phyloP scores from a whole-genome alignment of 129 eudicot genomes.

The Heracleum sosnowskyi region DNA sequence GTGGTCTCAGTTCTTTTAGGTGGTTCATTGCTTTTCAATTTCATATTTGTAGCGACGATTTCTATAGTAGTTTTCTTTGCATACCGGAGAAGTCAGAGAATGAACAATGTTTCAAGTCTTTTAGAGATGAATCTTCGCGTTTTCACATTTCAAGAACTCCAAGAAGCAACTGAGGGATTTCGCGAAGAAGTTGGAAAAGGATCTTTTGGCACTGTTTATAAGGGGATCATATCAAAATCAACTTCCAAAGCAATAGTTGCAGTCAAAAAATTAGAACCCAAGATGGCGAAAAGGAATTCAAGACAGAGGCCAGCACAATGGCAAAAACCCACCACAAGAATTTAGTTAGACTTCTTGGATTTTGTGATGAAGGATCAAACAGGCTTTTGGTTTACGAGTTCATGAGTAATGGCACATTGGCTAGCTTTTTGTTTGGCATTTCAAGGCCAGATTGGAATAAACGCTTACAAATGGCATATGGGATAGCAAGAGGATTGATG shows the following conservation, averaged over 20 bases:
- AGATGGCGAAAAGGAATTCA: slow-evolving; percentile 24
- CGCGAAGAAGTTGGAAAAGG: slow-evolving; percentile 30
- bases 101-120: not conserved
- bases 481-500: no score
- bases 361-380: slow-evolving; percentile 20
- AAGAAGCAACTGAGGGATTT: slow-evolving; percentile 30
- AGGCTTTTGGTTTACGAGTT: slow-evolving; percentile 30
- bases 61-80: not conserved
- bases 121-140: slow-evolving; percentile 16
- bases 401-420: slow-evolving; percentile 21
- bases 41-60: not conserved
- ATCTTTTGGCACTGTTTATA: slow-evolving; percentile 27
- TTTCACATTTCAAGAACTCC: slow-evolving; percentile 22
- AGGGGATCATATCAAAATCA: slow-evolving; percentile 12
- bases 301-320: slow-evolving; percentile 15
- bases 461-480: no score
- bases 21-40: slow-evolving; percentile 19
- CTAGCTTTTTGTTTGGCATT: no score
- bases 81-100: not conserved
- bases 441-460: no score
- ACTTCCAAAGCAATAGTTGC: slow-evolving; percentile 9
- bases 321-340: slow-evolving; percentile 31
- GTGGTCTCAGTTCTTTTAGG: slow-evolving; percentile 19
- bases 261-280: slow-evolving; percentile 19
- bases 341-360: slow-evolving; percentile 24